phyloP scores from a whole-genome alignment of 441 rosid species.

The Hura crepitans region DNA sequence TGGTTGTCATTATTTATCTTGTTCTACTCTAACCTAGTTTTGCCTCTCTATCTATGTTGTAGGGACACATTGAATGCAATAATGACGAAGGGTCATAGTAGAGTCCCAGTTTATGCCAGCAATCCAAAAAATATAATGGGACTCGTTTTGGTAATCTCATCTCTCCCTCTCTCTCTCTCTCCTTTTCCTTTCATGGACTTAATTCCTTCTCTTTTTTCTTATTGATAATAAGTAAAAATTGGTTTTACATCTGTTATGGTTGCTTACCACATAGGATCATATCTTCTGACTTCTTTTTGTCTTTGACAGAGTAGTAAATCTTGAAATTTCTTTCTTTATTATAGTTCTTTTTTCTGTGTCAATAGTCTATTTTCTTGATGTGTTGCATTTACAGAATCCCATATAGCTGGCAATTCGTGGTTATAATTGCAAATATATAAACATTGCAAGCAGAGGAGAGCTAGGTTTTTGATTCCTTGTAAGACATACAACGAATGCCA shows the following conservation, averaged over 20 bases:
- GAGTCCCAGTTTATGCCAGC: slow-evolving; percentile 76
- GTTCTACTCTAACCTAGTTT: slow-evolving; percentile 15
- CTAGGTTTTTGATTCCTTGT: not conserved
- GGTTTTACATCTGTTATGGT: slow-evolving; percentile 3
- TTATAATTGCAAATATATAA: not conserved
- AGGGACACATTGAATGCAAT: slow-evolving; percentile 76
- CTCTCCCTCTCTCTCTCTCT: too few relatives aligned
- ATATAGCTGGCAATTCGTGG: not conserved
- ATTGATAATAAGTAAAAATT: slow-evolving; percentile 7
- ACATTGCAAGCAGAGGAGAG: not conserved
- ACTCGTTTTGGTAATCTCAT: slow-evolving; percentile 62
- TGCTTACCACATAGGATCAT: not conserved
- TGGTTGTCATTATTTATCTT: slow-evolving; percentile 6
- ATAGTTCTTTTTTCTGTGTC: not conserved
- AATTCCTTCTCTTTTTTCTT: not conserved
- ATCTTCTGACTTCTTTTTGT: slow-evolving; percentile 14
- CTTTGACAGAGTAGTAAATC: slow-evolving; percentile 2
- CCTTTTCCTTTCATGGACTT: not conserved
- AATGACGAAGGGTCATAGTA: slow-evolving; percentile 86
- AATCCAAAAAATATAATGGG: slow-evolving; percentile 71
- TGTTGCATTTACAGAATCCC: not conserved
- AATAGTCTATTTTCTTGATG: not conserved
- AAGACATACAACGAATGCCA: too few relatives aligned
- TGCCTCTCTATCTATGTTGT: slow-evolving; percentile 26
- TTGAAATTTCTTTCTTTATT: not conserved